phyloP scores from a whole-genome alignment of 2,329 filamentous ascomycete species.

The Ophiostoma sp. region DNA sequence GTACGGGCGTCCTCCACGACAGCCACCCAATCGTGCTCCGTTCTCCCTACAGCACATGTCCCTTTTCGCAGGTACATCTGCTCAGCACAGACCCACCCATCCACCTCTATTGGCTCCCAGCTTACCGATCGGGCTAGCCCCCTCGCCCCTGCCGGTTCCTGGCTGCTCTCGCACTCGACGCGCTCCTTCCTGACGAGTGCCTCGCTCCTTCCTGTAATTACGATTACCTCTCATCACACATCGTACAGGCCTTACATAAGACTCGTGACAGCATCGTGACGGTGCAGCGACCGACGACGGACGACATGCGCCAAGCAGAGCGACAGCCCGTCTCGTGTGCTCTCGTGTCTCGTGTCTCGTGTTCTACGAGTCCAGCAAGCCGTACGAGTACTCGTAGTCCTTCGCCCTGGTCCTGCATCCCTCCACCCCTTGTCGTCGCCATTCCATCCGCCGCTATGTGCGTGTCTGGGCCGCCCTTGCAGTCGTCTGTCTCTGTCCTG shows the following conservation, averaged over 20 bases:
- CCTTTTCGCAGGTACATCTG: neutral
- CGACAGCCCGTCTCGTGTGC: neutral
- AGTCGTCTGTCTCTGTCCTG: too few relatives aligned
- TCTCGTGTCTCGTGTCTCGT: neutral
- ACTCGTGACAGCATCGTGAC: neutral
- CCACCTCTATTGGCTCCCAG: neutral
- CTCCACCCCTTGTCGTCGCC: too few relatives aligned
- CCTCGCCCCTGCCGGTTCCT: neutral
- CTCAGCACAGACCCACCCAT: neutral
- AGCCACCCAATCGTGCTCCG: neutral
- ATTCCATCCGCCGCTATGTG: too few relatives aligned
- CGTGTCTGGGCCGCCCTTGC: too few relatives aligned
- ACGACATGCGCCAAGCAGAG: too few relatives aligned
- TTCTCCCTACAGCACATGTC: neutral
- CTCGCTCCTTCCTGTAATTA: constrained; percentile 1
- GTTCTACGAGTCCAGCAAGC: too few relatives aligned
- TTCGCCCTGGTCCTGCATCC: too few relatives aligned
- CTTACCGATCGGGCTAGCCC: neutral
- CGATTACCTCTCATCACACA: neutral
- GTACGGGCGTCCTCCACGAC: neutral
- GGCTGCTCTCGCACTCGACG: neutral
- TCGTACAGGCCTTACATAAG: too few relatives aligned
- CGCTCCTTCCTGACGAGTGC: neutral
- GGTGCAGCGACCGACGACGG: neutral
- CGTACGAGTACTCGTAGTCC: too few relatives aligned